Base-by-base conservation (phyloP, 805 yeast genomes). In the Lipomyces yamadae region DNA sequence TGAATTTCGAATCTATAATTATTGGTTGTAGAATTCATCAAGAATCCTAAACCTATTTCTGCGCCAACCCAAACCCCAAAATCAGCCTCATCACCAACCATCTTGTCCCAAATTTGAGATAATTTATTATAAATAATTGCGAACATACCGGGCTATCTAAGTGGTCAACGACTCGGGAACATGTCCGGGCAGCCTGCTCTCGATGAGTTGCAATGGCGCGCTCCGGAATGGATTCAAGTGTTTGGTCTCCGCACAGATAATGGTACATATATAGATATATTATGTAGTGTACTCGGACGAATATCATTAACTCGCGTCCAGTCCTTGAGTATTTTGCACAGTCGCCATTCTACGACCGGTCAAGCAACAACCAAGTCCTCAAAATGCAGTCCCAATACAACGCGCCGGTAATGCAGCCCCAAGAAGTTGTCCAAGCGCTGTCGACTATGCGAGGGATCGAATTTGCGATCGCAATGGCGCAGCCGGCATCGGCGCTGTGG, bases 141-240 rank as follows among this genome's bases (percentile, higher is more conserved):
- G 11, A 10, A 35, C 8, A 8, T 7, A 35, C 6, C 39, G 39
- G 11, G 39, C 10, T 10, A 11, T 37, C 39, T 37, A 4, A 13
- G 39, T 13, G 13, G 11, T 18, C 48, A n/a, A 24, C 18, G 39
- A 24, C 24, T 42, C 24, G 48, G n/a, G 48, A 42, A 15, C 18
- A 42, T 42, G 48, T 42, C 48, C 24, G 48, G 59, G 33, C 60
- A 61, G 53, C 66, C 61, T 7, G 60, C 66, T 10, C 53, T 66
- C 13, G 71, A 68, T 57, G 71, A 68, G 62, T 48, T 95, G 54
- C 98, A 93, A 77, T 95, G 99, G 99, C 86, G 93, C 71, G 89
- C 95, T 2, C 98, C 99, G 0, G 99, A 95, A 77, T 95, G 97
- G 96, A 92, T 95, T 70, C 97, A 92, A 76, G 85, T 88, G 62